These are phyloP conservation scores for Bruguiera gymnorhiza DNA, from an alignment of 345 rosid genomes.

Conservation along the genomic window DNA sequence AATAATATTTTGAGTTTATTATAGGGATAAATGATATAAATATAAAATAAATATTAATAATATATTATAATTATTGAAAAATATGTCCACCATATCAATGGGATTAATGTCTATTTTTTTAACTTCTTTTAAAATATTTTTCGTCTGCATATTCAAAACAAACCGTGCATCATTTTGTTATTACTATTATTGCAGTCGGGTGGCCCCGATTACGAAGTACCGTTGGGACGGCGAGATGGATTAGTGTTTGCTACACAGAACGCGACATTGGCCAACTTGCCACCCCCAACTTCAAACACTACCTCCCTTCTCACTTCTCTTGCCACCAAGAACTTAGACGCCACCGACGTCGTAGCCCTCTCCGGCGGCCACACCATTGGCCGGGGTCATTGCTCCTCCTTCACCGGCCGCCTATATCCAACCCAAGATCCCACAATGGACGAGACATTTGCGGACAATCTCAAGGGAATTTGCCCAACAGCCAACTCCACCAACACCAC, in stretches of 20 bases:
- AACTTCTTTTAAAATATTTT: too few relatives aligned
- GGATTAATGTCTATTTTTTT: too few relatives aligned
- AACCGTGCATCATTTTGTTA: too few relatives aligned
- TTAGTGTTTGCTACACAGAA: conserved; percentile 44
- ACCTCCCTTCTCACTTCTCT: conserved; percentile 38
- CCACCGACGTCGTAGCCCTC: conserved; percentile 76
- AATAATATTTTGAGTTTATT: too few relatives aligned
- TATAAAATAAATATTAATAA: too few relatives aligned
- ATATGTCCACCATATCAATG: too few relatives aligned
- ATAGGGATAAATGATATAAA: too few relatives aligned
- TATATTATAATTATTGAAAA: too few relatives aligned
- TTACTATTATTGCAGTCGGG: conserved; percentile 47
- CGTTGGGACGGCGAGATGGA: conserved; percentile 72
- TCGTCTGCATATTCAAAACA: too few relatives aligned
- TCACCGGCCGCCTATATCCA: conserved; percentile 65
- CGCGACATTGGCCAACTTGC: conserved; percentile 56
- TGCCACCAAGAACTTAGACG: conserved; percentile 44
- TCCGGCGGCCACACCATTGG: conserved; percentile 95
- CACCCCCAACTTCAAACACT: conserved; percentile 46
- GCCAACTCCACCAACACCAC: conserved; percentile 38
- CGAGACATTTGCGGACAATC: conserved; percentile 54
- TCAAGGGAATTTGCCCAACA: conserved; percentile 54
- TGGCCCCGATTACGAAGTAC: conserved; percentile 68
- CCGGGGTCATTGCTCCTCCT: conserved; percentile 55
- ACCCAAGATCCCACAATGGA: conserved; percentile 74